Conservation (phyloP, 1,284 basidiomycete species). For the Polyporus tsugae region DNA sequence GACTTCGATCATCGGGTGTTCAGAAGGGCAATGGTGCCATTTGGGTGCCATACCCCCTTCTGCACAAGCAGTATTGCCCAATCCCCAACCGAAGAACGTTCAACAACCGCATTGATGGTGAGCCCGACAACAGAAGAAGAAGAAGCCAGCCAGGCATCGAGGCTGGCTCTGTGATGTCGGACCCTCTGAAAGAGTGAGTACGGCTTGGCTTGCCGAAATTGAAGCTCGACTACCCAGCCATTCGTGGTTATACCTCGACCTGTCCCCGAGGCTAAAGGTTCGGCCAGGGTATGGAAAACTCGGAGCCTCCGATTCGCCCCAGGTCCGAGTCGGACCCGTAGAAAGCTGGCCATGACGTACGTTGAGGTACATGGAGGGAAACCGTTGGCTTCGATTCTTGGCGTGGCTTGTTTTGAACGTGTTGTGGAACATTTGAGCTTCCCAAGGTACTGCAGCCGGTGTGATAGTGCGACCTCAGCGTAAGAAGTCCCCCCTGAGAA, state of each 20-base stretch:
- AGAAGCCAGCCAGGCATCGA: too few species aligned
- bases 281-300: neutral
- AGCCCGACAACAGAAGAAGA: neutral
- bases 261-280: neutral
- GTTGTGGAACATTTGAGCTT: neutral
- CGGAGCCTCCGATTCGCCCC: neutral
- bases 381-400: neutral
- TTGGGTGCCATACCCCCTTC: neutral
- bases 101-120: neutral
- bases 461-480: neutral
- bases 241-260: neutral
- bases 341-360: neutral
- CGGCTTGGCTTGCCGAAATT: neutral
- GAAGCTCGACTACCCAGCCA: neutral
- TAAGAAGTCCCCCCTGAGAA: neutral
- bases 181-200: neutral
- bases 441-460: neutral
- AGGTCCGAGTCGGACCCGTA: neutral
- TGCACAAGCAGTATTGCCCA: neutral
- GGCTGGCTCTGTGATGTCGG: neutral
- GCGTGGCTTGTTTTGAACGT: neutral
- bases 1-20: neutral
- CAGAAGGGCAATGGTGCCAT: neutral
- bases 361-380: neutral
- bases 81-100: neutral